Base-by-base conservation (phyloP, 345 rosid species). In the Adansonia digitata region DNA sequence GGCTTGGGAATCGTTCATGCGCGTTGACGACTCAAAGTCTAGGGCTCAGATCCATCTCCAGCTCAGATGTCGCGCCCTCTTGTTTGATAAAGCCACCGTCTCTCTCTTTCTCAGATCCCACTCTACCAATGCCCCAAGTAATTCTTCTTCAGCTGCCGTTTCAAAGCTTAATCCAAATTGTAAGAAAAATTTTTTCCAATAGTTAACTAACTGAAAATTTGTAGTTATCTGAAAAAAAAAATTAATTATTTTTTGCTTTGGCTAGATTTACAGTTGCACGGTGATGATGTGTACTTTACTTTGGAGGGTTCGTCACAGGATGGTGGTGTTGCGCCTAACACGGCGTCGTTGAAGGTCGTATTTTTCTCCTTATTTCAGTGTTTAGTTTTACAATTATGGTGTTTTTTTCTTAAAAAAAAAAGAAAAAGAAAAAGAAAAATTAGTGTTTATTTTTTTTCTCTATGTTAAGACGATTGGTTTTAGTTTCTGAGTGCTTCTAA, bases 51-150 rank as follows among this genome's bases (percentile, higher is more conserved):
- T 94, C 86, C 97, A 89, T 1, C 90, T 94, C 74, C 98, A 89
- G 84, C 95, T 94, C 81, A 86, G 97, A 24, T 91, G 75, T 51
- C 97, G 98, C 13, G 97, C 98, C 60, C 98, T 94, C 62, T 77
- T 92, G 46, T 94, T 86, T 76, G 97, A 91, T 71, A 94, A 94
- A 84, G 98, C 97, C 77, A 71, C 83, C 35, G 81, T 76, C 69
- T 77, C 97, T 7, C 97, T 94, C 73, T 92, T 88, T 78, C 85
- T 88, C 66, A 87, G 86, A 20, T 81, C 88, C 60, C 74, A 82
- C 62, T 5, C 75, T 3, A 60, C 57, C 42, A 69, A 52, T 55
- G 5, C 80, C 27, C 24, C 69, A 2, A 77, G 34, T 57, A 69
- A 42, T 24, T 74, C 88, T 34, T 77, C 87, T 62, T 70, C 92